These are phyloP conservation scores for Diaporthe aspalathi DNA, from an alignment of 2,329 filamentous ascomycete species.

Conservation along the genomic window DNA sequence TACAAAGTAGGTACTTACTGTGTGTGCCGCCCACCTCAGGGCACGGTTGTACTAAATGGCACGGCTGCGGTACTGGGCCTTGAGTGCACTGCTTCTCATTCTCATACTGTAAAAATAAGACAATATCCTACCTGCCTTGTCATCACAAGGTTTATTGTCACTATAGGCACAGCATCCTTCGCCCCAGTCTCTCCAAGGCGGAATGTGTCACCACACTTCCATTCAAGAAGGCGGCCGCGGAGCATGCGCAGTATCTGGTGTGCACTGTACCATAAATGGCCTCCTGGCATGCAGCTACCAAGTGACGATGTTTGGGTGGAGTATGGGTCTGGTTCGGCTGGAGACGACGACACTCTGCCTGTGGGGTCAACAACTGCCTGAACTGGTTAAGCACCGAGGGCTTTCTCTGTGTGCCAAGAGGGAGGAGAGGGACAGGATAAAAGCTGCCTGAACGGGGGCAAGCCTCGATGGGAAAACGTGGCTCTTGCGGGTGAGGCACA, in stretches of 20 bases:
- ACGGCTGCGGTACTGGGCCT: background rate
- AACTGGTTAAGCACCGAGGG: background rate
- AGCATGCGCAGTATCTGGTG: background rate
- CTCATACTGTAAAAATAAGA: background rate
- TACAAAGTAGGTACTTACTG: background rate
- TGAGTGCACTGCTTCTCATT: background rate
- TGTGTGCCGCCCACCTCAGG: background rate
- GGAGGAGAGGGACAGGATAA: background rate
- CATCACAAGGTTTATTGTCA: background rate
- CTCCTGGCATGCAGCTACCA: background rate
- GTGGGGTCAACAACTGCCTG: constrained; percentile 4
- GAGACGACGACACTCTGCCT: background rate
- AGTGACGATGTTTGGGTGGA: background rate
- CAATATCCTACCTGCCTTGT: background rate
- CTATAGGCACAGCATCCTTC: background rate
- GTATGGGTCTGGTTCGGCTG: background rate
- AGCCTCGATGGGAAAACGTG: constrained; percentile 23
- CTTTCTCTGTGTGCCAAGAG: background rate
- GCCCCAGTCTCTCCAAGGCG: background rate
- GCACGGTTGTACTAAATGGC: background rate
- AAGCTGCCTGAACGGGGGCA: background rate
- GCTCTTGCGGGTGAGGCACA: constrained; percentile 19
- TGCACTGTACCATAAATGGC: background rate
- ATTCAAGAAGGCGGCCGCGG: background rate
- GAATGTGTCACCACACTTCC: constrained; percentile 11